Base-by-base conservation (phyloP, 2,329 filamentous ascomycete genomes). In the Fusarium sp. region DNA sequence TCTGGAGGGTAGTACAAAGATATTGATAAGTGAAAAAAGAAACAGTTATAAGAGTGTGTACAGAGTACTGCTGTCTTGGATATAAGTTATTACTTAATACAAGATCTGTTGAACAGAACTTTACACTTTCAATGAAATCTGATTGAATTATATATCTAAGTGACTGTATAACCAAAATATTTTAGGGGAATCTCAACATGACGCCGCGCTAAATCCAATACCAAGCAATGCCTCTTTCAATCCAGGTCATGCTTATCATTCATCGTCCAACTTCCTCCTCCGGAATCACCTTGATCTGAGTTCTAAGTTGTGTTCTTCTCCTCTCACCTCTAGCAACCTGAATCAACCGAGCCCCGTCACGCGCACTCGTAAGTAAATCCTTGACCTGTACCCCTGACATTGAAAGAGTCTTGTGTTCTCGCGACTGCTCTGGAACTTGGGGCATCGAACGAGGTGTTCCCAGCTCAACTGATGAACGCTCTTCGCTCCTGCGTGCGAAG, bases 271-370 rank as follows among this genome's bases (percentile, higher is more conserved):
- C 46, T 24, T 71, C 64, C 52, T 69, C 61, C 51, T 77, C 76
- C n/a, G 74, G 74, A 32, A 82, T 68, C 57, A 80, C 74, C 54
- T 75, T 76, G 54, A 83, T 82, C 24, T 77, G 78, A 42, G 76
- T 77, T 70, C 79, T 78, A 48, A 83, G 65, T 25, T 78, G 76
- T 34, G 78, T 76, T 24, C 79, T 74, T 62, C 79, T 74, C 66
- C 75, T 77, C 54, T 83, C 80, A 18, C 75, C 74, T 42, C 73
- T 76, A 6, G 67, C 51, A 11, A 48, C 51, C 48, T 74, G 65
- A 4, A 75, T 62, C 47, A 68, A 57, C 32, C 30, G 72, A 46
- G 72, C 67, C 12, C 64, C 70, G 5, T 75, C 75, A 20, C 70
- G 69, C 7, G 76, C 74, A 25, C 68, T 75, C 14, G 68, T 58